Base-by-base conservation (phyloP, 345 rosid species). In the Acer negundo region DNA sequence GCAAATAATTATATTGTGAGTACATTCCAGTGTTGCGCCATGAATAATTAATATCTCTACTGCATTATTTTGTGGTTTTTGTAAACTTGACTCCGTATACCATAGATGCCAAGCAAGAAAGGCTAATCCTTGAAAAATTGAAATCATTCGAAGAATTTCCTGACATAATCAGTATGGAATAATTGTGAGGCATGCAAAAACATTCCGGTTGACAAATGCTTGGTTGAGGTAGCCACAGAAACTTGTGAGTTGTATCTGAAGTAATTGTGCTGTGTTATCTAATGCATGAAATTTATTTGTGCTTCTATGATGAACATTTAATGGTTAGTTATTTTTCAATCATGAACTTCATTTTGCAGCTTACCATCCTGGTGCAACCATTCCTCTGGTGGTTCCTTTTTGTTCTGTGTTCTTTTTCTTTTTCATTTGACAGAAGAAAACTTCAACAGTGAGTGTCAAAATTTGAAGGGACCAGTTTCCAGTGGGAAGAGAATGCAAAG, bases 81-180 rank as follows among this genome's bases (percentile, higher is more conserved):
- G 69, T 65, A 53, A 75, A 53, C 92, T 85, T 89, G 79, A 91
- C 91, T 78, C 61, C n/a, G 62, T 23, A 61, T 68, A 69, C 63
- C 56, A 72, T 78, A 90, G 97, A 93, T 83, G 87, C 83, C 28
- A 90, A 86, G 85, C 97, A 93, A 82, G 97, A 94, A 89, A 87
- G 38, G 79, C 26, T 84, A 64, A 91, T 94, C 74, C 91, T 94
- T 47, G 84, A 85, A 80, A 94, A 88, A 84, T 88, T 94, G 77
- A 87, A 88, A 75, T 76, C 84, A 35, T 74, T 89, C 20, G 88
- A 86, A 24, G 89, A 88, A 74, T 77, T 75, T 63, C 73, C 77
- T 38, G 78, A 68, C 46, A 10, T 67, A 23, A 76, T 68, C 38
- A 35, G 35, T 59, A 49, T 62, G 61, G 75, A 78, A 63, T 78